Percentiles rank a stretch among this genome's conserved stretches.
Evolutionary conservation across 345 rosid genomes (phyloP).

Genomic region (Bruguiera gymnorhiza): DNA sequence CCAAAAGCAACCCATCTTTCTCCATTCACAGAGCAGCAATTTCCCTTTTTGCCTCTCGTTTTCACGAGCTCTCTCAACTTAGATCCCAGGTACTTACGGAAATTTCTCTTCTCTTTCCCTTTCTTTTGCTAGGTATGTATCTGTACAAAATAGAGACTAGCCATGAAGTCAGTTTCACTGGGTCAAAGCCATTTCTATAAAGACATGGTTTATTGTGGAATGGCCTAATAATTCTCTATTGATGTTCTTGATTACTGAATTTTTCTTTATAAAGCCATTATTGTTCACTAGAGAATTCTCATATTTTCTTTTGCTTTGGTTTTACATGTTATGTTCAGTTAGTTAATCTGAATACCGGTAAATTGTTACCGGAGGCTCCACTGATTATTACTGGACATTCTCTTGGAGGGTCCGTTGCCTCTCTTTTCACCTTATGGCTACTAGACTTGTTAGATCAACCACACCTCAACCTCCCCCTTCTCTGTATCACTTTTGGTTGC

Average conservation of each 20-base stretch:
- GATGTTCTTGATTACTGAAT: too few species aligned
- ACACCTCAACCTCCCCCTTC: constrained; percentile 31
- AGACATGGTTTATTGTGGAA: too few species aligned
- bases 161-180: background rate
- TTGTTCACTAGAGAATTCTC: background rate
- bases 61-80: constrained; percentile 30
- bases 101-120: background rate
- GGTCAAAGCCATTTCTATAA: background rate
- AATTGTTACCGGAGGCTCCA: constrained; percentile 11
- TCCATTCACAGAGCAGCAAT: constrained; percentile 38
- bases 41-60: constrained; percentile 30
- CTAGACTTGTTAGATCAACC: constrained; percentile 29
- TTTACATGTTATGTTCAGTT: constrained; percentile 12
- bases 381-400: constrained; percentile 54
- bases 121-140: background rate
- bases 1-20: constrained; percentile 31
- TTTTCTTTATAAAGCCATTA: background rate
- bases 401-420: constrained; percentile 68
- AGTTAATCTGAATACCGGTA: background rate
- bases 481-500: constrained; percentile 73
- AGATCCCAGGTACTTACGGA: constrained; percentile 34
- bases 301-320: background rate
- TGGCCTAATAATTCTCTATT: too few species aligned
- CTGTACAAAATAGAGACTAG: background rate
- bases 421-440: constrained; percentile 65